Evolutionary conservation across 495 filamentous ascomycete genomes (phyloP).

Genomic region (Trichoderma erinaceum): DNA sequence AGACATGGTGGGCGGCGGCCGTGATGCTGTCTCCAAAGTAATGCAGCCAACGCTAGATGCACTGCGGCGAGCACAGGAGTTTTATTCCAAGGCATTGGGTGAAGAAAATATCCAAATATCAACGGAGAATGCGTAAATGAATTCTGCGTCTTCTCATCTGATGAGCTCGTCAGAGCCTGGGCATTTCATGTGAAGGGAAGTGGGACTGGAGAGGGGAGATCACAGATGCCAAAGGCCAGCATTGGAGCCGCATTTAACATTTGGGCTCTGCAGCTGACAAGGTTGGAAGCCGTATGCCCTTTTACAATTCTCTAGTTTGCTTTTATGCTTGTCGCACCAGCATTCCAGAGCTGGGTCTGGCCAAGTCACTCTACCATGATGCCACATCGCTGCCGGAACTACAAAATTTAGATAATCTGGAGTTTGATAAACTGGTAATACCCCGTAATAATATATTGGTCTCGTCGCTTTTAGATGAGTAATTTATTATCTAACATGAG

Average conservation of each 20-base stretch:
- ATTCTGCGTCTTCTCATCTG: background rate
- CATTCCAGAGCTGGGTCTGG: too few species aligned
- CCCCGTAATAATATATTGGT: background rate
- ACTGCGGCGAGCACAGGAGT: conserved; percentile 54
- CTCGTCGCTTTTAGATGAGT: background rate
- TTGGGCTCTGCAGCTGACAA: too few species aligned
- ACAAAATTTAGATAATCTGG: background rate
- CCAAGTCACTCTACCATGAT: too few species aligned
- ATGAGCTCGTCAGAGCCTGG: too few species aligned
- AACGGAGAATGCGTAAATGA: background rate
- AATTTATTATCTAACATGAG: background rate
- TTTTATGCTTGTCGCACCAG: too few species aligned
- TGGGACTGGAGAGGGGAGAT: too few species aligned
- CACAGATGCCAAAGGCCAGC: too few species aligned
- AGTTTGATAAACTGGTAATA: background rate
- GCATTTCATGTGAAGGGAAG: too few species aligned
- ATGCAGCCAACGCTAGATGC: conserved; percentile 64
- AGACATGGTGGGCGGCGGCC: conserved; percentile 63
- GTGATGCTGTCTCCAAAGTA: conserved; percentile 65
- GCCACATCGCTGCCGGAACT: too few species aligned
- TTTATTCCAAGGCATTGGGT: conserved; percentile 59
- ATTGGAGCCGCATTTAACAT: too few species aligned
- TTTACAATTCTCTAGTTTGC: too few species aligned
- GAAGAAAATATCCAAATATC: conserved; percentile 40
- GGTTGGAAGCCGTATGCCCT: too few species aligned